Evolutionary conservation across 345 rosid genomes (phyloP).

Genomic region (Cardiospermum halicacabum): DNA sequence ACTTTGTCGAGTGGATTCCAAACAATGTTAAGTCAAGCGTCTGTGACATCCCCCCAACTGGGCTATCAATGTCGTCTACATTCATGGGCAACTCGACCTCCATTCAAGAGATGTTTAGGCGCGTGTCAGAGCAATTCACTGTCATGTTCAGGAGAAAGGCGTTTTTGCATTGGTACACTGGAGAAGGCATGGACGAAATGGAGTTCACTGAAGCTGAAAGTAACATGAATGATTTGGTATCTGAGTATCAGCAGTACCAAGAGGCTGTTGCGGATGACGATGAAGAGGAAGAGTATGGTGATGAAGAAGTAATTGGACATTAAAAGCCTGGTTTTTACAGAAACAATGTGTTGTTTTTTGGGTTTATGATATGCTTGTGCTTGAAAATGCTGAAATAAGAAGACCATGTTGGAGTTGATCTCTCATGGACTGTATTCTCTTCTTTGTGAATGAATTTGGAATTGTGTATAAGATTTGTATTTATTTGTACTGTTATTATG

Average conservation of each 20-base stretch:
- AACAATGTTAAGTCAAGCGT: slow-evolving; percentile 76
- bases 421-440: neutral
- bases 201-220: slow-evolving; percentile 93
- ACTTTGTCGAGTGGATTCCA: slow-evolving; percentile 72
- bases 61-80: slow-evolving; percentile 71
- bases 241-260: slow-evolving; percentile 87
- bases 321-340: slow-evolving; percentile 8
- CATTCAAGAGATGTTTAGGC: slow-evolving; percentile 59
- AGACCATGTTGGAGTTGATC: slow-evolving; percentile 7
- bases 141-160: slow-evolving; percentile 62
- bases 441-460: slow-evolving; percentile 4
- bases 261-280: slow-evolving; percentile 65
- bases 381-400: slow-evolving; percentile 21
- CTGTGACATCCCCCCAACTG: slow-evolving; percentile 72
- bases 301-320: slow-evolving; percentile 47
- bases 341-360: neutral
- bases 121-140: slow-evolving; percentile 56
- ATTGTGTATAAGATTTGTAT: neutral
- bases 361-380: slow-evolving; percentile 1
- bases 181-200: slow-evolving; percentile 98
- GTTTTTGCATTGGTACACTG: slow-evolving; percentile 81
- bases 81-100: slow-evolving; percentile 76
- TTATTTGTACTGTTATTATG: neutral
- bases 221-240: slow-evolving; percentile 87
- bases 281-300: slow-evolving; percentile 40